Evolutionary conservation across 805 yeast species (phyloP).

Genomic region (Metschnikowia orientalis): DNA sequence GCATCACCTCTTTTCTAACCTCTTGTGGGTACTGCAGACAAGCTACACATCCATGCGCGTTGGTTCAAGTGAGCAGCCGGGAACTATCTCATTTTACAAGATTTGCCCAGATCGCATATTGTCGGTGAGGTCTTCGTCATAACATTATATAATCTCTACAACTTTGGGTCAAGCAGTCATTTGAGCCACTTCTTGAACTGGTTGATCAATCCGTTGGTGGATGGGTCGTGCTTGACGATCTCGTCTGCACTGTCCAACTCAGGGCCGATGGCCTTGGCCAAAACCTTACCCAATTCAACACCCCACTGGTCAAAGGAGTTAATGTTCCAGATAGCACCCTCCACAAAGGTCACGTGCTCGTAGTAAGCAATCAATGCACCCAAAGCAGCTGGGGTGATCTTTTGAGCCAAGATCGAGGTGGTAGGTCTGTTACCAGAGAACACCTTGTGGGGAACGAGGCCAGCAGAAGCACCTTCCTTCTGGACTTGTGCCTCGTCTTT

Average conservation of each 20-base stretch:
- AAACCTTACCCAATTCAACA: constrained; percentile 96
- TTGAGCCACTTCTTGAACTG: constrained; percentile 82
- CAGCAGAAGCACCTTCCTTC: constrained; percentile 84
- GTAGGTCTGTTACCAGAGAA: constrained; percentile 99
- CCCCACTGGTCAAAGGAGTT: constrained; percentile 99
- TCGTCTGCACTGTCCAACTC: constrained; percentile 65
- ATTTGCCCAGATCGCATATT: too few relatives aligned
- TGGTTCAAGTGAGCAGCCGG: too few relatives aligned
- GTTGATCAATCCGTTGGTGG: constrained; percentile 91
- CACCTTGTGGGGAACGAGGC: constrained; percentile 88
- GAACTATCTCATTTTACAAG: too few relatives aligned
- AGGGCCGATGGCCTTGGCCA: constrained; percentile 91
- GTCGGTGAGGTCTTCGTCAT: too few relatives aligned
- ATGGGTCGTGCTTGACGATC: constrained; percentile 74
- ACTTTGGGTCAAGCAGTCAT: constrained; percentile 13
- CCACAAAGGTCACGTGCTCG: constrained; percentile 95
- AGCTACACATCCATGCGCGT: too few relatives aligned
- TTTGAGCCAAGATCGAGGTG: constrained; percentile 91
- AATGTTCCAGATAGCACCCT: constrained; percentile 99
- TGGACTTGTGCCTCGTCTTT: constrained; percentile 79
- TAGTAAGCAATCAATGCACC: constrained; percentile 97
- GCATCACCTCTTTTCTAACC: too few relatives aligned
- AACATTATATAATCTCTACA: constrained; percentile 2
- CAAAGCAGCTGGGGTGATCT: constrained; percentile 92
- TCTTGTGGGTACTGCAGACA: too few relatives aligned